Evolutionary conservation across 2,329 filamentous ascomycete species (phyloP), one percentile per base, ranked within the genome.

Genomic region (Drechslerella coelobrocha): DNA sequence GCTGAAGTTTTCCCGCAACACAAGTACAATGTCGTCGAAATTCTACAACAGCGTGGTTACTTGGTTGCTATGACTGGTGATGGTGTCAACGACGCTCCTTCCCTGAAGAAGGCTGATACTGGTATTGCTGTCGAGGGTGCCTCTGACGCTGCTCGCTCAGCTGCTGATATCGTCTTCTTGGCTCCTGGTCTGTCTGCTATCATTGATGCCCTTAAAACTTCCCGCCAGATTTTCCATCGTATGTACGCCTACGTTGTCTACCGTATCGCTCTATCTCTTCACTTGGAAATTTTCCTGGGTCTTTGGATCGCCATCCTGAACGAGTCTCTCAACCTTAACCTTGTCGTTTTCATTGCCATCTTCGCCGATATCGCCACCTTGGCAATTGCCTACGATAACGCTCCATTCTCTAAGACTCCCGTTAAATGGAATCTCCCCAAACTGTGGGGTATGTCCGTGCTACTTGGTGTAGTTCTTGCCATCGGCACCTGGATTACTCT

Each of bases 181-280:
- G 91, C 90, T 76, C 91, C 91, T 61, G 92, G 91, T 83, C 87
- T 96, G 73, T 92, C 91, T 80, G 90, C 91, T 73, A 95, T 96
- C 79, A 95, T 96, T 77, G 91, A 95, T 79, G 91, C 91, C 72
- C 85, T 96, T 76, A 96, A 96, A 83, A 95, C 90, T 75, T 93
- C 91, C 29, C 90, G 92, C 77, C 91, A 95, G 80, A 96, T 96
- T 80, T 96, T 96, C 84, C 91, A 96, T 82, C 90, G 92, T 77
- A 96, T 96, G 91, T 94, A 96, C 82, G 89, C 91, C 69, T 96
- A 96, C 83, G 90, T 96, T 75, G 89, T 96, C 77, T 96, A 96
- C 83, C 90, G 92, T 85, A 96, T 96, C 77, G 91, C 92, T 52
- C 82, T 96, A 77, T 96, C 91, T 14, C 87, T 96, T 74, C 92